Base-by-base conservation (phyloP, 2,329 filamentous ascomycete species). In the Diaporthe sp. region DNA sequence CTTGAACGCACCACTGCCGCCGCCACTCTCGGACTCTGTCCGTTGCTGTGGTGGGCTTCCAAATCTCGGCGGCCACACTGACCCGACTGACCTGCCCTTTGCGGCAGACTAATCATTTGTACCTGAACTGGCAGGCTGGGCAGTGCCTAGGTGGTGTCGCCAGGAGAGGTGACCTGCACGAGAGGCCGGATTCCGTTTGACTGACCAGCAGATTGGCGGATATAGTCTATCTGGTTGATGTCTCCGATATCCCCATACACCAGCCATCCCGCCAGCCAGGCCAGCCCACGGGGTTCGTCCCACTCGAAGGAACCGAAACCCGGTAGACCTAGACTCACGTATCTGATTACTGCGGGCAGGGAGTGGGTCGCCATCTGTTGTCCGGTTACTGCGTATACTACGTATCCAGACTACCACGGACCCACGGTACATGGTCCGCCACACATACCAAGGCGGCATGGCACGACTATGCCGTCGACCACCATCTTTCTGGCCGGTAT, bases 1-100 rank as follows among this genome's bases (percentile, higher is more conserved):
- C 65, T 55, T 69, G 65, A 55, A 69, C 65, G 65, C 65, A 69
- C 65, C 65, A 69, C 65, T 69, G 65, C 65, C 46, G 65, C 65
- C 65, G 65, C 65, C 65, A 69, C 65, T 49, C 34, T 69, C 65
- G 65, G 65, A 55, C 65, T 55, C 65, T 69, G 31, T 69, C 65
- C 65, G 65, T 69, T 42, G 65, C 46, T 51, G 65, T 53, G 49
- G 65, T 69, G 65, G 65, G 65, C 65, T 55, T 69, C 49, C 65
- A 69, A 55, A 69, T 69, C 65, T 69, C 65, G 49, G 34, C 65
- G 65, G 65, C 65, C 49, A 55, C 34, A 37, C 49, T 55, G 46
- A 42, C n/a, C 65, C 65, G 49, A 69, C 34, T 69, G 65, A 69
- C 65, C 65, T 69, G 65, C 65, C 65, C 31, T 55, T 69, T 69